Percentiles rank a stretch among this genome's conserved stretches.
Conservation (phyloP, 1,139 yeast genomes). For the Candida tunisiensis region DNA sequence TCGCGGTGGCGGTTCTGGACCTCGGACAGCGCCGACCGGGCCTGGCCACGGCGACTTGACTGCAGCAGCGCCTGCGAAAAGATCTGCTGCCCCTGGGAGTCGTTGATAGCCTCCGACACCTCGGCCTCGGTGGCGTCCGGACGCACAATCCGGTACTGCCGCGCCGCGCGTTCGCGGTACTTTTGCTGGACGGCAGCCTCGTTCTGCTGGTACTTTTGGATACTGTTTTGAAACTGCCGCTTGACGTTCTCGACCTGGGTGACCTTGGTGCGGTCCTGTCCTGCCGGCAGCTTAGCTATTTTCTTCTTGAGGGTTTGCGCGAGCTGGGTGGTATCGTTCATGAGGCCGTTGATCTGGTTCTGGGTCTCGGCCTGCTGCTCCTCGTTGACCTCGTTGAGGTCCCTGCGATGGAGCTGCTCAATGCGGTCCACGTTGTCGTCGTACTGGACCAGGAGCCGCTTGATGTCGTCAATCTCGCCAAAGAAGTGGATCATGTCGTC, state of each 20-base stretch:
- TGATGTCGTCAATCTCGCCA: slow-evolving; percentile 69
- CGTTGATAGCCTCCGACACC: slow-evolving; percentile 68
- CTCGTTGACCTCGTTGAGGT: slow-evolving; percentile 64
- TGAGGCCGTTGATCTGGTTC: slow-evolving; percentile 60
- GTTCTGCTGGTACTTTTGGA: slow-evolving; percentile 72
- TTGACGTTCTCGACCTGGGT: slow-evolving; percentile 86
- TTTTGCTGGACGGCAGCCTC: slow-evolving; percentile 80
- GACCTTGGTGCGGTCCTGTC: slow-evolving; percentile 57
- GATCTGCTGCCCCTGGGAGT: slow-evolving; percentile 74
- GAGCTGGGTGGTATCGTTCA: slow-evolving; percentile 63
- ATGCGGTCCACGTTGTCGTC: slow-evolving; percentile 62
- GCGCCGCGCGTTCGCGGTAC: slow-evolving; percentile 75
- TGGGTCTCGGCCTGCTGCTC: slow-evolving; percentile 61
- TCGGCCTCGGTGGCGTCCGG: slow-evolving; percentile 88
- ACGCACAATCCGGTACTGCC: slow-evolving; percentile 84
- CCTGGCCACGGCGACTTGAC: slow-evolving; percentile 92
- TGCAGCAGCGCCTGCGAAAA: slow-evolving; percentile 88
- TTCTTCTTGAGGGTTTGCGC: slow-evolving; percentile 61
- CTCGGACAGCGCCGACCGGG: slow-evolving; percentile 86
- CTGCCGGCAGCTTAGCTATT: slow-evolving; percentile 56
- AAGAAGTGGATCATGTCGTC: slow-evolving; percentile 64
- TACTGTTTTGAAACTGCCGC: slow-evolving; percentile 68
- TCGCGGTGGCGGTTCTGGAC: slow-evolving; percentile 96
- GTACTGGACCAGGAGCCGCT: slow-evolving; percentile 67
- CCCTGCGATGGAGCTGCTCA: slow-evolving; percentile 64